Conservation (phyloP, 169 alveolate species). For the Amoebophrya sp. region DNA sequence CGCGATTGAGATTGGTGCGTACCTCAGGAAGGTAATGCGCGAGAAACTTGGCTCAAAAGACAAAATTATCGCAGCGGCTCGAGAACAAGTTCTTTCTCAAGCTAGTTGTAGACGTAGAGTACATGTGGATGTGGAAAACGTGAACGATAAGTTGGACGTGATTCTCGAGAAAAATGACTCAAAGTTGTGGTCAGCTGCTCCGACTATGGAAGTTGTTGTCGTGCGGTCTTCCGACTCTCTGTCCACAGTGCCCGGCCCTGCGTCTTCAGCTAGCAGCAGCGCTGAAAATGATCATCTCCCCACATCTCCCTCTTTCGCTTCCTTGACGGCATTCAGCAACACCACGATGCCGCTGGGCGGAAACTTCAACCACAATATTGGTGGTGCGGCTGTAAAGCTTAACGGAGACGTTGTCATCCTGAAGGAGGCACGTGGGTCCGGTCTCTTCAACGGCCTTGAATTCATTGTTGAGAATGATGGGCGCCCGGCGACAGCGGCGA, state of each 20-base stretch:
- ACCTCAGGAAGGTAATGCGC: background rate
- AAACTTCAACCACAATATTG: background rate
- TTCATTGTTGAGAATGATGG: too few relatives aligned
- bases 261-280: background rate
- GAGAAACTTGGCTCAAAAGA: too few relatives aligned
- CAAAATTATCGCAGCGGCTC: too few relatives aligned
- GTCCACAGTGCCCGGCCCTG: background rate
- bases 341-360: background rate
- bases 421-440: slow-evolving; percentile 15
- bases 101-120: too few relatives aligned
- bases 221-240: background rate
- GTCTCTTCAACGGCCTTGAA: slow-evolving; percentile 31
- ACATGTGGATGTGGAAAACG: too few relatives aligned
- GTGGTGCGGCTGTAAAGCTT: slow-evolving; percentile 18
- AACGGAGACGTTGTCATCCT: slow-evolving; percentile 22
- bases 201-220: background rate
- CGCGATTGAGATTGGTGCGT: slow-evolving; percentile 24
- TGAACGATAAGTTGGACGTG: too few relatives aligned
- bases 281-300: too few relatives aligned
- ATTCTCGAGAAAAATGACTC: too few relatives aligned
- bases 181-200: background rate
- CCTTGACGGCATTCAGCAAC: background rate
- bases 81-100: too few relatives aligned
- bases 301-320: background rate
- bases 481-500: background rate